A percentile compares a stretch with the other conserved stretches of the same genome.
phyloP scores from a whole-genome alignment of 768 basidiomycete genomes.

The Baorangia bicolor region DNA sequence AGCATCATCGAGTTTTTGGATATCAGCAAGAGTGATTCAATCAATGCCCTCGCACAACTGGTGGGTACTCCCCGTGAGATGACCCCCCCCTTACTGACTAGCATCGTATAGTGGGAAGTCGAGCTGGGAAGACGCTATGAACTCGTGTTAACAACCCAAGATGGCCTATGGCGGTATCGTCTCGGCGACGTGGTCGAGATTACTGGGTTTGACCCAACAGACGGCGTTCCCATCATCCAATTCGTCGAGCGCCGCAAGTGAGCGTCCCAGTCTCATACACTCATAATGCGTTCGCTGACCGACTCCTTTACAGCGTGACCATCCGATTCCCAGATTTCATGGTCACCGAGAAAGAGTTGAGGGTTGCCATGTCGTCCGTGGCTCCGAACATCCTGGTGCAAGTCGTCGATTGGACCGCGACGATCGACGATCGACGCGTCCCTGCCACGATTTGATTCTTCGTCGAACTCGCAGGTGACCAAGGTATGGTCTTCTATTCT shows the following conservation, averaged over 20 bases:
- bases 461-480: conserved; percentile 8
- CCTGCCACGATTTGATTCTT: conserved; percentile 17
- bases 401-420: conserved; percentile 16
- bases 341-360: conserved; percentile 13
- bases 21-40: not conserved
- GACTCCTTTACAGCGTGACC: not conserved
- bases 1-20: conserved; percentile 18
- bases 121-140: conserved; percentile 17
- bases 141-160: conserved; percentile 14
- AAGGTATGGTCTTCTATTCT: not conserved
- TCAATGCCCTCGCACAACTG: not conserved
- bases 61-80: not conserved
- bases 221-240: conserved; percentile 19
- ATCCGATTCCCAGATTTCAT: conserved; percentile 13
- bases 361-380: not conserved
- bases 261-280: not conserved
- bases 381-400: not conserved
- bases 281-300: not conserved
- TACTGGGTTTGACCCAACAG: conserved; percentile 15
- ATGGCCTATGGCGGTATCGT: conserved; percentile 25
- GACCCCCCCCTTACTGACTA: not conserved
- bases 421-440: conserved; percentile 1
- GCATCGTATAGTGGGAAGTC: conserved; percentile 17
- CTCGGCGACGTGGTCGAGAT: conserved; percentile 23
- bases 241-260: conserved; percentile 18